phyloP scores from a whole-genome alignment of 75 land plant genomes.

The Pinus albicaulis region DNA sequence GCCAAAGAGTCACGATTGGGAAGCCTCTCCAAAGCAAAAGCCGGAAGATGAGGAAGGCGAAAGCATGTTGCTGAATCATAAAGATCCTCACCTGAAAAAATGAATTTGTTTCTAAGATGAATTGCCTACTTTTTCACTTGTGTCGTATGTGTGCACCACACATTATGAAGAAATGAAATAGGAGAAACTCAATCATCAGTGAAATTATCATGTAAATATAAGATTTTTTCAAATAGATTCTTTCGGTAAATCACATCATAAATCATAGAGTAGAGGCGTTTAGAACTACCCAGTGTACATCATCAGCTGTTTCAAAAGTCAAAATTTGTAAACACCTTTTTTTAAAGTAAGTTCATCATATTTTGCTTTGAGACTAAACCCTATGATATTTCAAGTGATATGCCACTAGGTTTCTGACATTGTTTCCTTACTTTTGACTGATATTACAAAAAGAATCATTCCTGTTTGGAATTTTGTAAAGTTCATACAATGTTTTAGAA shows the following conservation, averaged over 20 bases:
- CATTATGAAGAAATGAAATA: background rate
- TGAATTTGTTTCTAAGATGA: background rate
- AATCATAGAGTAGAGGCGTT: too few species aligned
- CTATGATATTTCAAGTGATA: too few species aligned
- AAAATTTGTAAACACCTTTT: background rate
- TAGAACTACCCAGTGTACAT: too few species aligned
- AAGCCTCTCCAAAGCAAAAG: conserved; percentile 89
- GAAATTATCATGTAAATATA: background rate
- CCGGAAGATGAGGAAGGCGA: conserved; percentile 74
- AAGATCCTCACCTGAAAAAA: conserved; percentile 69
- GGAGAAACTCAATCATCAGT: background rate
- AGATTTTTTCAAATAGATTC: too few species aligned
- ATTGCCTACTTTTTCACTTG: background rate
- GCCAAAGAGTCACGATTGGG: conserved; percentile 90
- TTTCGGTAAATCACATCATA: too few species aligned
- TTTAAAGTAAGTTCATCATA: too few species aligned
- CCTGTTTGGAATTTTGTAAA: too few species aligned
- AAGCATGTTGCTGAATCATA: conserved; percentile 76
- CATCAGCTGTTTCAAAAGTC: background rate
- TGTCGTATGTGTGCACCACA: background rate
- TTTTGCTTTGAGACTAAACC: too few species aligned
- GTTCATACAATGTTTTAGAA: too few species aligned
- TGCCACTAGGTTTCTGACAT: too few species aligned
- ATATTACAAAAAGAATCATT: too few species aligned
- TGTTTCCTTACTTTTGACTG: too few species aligned